These are phyloP conservation scores for Cornus suecica DNA, from an alignment of 148 eudicot genomes.

Conservation along the genomic window DNA sequence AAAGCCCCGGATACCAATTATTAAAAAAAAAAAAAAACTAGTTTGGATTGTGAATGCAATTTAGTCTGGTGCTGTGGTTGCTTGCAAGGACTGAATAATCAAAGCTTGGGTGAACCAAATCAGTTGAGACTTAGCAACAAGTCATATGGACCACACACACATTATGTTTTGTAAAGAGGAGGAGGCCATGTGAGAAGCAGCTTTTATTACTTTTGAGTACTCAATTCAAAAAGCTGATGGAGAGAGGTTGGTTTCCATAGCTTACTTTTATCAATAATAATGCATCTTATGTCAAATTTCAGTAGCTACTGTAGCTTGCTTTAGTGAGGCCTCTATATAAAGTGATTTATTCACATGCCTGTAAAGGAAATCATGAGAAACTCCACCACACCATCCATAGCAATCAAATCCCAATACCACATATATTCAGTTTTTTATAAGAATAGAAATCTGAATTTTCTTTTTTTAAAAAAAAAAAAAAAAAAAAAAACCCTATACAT, in stretches of 20 bases:
- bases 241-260: not conserved
- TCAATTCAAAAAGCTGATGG: not conserved
- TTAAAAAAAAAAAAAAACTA: not conserved
- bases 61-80: not conserved
- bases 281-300: slow-evolving; percentile 15
- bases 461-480: too few species aligned
- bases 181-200: slow-evolving; percentile 13
- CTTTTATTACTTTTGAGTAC: not conserved
- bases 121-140: not conserved
- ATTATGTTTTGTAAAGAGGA: not conserved
- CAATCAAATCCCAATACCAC: not conserved
- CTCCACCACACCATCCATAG: not conserved
- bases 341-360: slow-evolving; percentile 15
- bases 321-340: not conserved
- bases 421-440: too few species aligned
- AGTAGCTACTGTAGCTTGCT: slow-evolving; percentile 5
- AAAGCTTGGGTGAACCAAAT: not conserved
- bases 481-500: too few species aligned
- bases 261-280: slow-evolving; percentile 9
- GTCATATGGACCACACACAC: slow-evolving; percentile 16
- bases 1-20: not conserved
- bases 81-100: not conserved
- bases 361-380: not conserved
- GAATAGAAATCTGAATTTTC: too few species aligned
- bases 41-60: not conserved